Evolutionary conservation across 1,284 basidiomycete species (phyloP), one percentile per base, ranked within the genome.

Genomic region (Megacollybia platyphylla): DNA sequence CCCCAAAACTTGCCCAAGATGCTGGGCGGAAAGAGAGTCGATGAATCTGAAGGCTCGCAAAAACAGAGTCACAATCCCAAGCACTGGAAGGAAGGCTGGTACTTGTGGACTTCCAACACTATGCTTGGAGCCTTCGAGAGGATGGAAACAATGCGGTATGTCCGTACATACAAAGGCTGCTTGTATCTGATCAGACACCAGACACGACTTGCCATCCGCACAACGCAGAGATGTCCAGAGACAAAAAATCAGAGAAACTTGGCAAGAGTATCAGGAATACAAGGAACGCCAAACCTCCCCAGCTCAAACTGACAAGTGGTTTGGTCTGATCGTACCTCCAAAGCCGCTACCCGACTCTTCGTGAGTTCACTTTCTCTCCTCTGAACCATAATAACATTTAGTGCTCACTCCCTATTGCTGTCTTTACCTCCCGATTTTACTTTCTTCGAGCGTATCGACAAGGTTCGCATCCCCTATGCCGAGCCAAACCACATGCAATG

Each of bases 21-120:
- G 48, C 52, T 66, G 3, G 71, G 71, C 39, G 61, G 68, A 8
- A 59, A 57, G 39, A 40, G 40, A 20, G 48, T 55, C 7, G 40
- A 50, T 34, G 40, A 46, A 29, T 38, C 45, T 28, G 42, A 42
- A 31, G 29, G 39, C 28, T 13, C 32, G 20, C n/a, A 32, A 38
- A 39, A 43, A 9, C 27, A 34, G 20, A 28, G 8, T 35, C 46
- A 49, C 48, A 54, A 62, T 41, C 59, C 65, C 10, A 71, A 67
- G 48, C 66, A 71, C 51, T 87, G 83, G 83, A 67, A 81, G 42
- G 74, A 79, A 52, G 82, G 83, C 1, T 79, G 72, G 70, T 87
- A 87, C 52, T 50, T 87, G 32, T 86, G 82, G 81, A 68, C 70
- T 39, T 72, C 71, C 18, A 66, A 67, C 45, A 74, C 67, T 42